These are phyloP conservation scores for Jatropha podagrica DNA, from an alignment of 441 rosid genomes.

Conservation along the genomic window DNA sequence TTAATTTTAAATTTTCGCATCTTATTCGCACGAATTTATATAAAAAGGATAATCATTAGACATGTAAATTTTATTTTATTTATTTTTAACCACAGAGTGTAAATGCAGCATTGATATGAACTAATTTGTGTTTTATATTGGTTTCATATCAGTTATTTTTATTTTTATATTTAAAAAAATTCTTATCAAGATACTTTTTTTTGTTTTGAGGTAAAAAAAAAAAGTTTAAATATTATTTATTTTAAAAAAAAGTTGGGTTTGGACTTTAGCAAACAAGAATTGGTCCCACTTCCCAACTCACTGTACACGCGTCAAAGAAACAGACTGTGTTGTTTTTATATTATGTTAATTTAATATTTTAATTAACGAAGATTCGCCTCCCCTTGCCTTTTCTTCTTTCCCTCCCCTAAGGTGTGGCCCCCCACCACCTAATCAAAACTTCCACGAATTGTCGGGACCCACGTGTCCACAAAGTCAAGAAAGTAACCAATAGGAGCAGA, in stretches of 20 bases:
- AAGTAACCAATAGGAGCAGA: slow-evolving; percentile 56
- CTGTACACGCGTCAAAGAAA: slow-evolving; percentile 53
- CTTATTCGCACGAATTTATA: no score
- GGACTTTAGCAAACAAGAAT: slow-evolving; percentile 31
- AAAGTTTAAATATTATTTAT: no score
- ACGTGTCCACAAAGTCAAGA: slow-evolving; percentile 52
- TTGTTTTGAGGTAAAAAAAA: no score
- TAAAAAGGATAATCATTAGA: no score
- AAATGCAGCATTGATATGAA: no score
- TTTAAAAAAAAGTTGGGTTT: slow-evolving; percentile 15
- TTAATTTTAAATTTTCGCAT: no score
- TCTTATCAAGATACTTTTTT: no score
- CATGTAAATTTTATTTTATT: no score
- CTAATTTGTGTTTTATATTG: no score
- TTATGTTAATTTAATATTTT: background rate
- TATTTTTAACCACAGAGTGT: no score
- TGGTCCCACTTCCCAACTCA: slow-evolving; percentile 24
- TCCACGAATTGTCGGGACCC: slow-evolving; percentile 52
- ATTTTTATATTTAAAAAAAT: no score
- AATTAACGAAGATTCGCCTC: slow-evolving; percentile 49
- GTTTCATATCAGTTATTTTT: no score
- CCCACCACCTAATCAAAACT: slow-evolving; percentile 43
- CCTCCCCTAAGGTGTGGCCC: slow-evolving; percentile 18
- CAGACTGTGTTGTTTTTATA: slow-evolving; percentile 8
- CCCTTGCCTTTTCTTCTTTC: background rate